Evolutionary conservation across 805 yeast species (phyloP).

Genomic region (Kazachstania bromeliacearum): DNA sequence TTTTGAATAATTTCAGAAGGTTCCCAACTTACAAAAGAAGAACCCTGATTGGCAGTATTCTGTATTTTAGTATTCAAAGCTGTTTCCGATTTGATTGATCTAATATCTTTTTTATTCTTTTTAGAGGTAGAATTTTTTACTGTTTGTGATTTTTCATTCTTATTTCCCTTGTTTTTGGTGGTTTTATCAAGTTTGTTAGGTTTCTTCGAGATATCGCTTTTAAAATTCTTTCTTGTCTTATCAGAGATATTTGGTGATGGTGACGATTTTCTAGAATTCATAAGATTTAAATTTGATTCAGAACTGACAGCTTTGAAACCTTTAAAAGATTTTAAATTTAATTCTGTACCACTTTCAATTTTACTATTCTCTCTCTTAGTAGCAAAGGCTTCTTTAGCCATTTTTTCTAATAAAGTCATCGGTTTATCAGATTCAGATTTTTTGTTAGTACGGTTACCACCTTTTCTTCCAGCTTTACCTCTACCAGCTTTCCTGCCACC

Average conservation of each 20-base stretch:
- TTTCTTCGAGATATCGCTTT: too few species aligned
- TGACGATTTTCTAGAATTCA: too few species aligned
- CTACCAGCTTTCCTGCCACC: conserved; percentile 31
- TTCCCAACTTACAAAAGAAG: too few species aligned
- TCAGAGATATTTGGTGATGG: too few species aligned
- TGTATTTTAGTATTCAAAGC: not conserved
- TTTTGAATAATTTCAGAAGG: too few species aligned
- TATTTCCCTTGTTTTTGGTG: not conserved
- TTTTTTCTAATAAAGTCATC: conserved; percentile 20
- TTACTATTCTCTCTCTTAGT: conserved; percentile 29
- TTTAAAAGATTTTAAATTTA: conserved; percentile 33
- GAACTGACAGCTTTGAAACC: conserved; percentile 20
- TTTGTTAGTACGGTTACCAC: conserved; percentile 2
- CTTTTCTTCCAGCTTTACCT: conserved; percentile 8
- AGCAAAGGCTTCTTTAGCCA: conserved; percentile 21
- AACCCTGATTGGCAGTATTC: too few species aligned
- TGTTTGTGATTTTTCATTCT: not conserved
- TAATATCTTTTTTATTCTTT: too few species aligned
- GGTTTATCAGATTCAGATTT: conserved; percentile 12
- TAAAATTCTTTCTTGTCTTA: too few species aligned
- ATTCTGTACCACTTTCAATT: conserved; percentile 33
- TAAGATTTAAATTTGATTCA: conserved; percentile 2
- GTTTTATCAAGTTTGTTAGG: too few species aligned
- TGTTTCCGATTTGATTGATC: too few species aligned
- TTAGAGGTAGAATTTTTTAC: not conserved